Evolutionary conservation across 177 flowering plant species (phyloP).

Genomic region (Vitis hybrid): DNA sequence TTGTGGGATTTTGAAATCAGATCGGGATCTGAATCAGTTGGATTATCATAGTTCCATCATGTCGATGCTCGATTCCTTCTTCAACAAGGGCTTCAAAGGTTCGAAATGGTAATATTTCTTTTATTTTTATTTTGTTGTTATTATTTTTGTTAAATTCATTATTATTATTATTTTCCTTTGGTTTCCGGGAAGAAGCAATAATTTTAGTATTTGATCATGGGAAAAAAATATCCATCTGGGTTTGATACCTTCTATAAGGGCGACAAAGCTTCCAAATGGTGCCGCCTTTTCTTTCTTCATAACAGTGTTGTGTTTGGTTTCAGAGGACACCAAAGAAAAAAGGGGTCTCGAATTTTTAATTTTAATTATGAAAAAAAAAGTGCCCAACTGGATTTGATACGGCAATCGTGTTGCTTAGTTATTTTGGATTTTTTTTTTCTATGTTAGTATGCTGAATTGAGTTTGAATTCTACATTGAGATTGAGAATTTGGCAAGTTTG

Average conservation of each 20-base stretch:
- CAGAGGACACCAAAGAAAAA: no score
- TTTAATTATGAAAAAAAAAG: no score
- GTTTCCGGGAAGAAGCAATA: not conserved
- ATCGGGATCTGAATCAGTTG: not conserved
- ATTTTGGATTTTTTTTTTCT: not conserved
- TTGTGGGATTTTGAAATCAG: no score
- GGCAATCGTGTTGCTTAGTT: not conserved
- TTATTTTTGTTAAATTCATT: not conserved
- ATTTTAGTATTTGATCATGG: not conserved
- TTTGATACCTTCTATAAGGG: conserved; percentile 46
- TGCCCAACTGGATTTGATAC: not conserved
- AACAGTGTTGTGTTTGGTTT: no score
- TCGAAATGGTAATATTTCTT: conserved; percentile 34
- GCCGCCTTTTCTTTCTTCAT: not conserved
- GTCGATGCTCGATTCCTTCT: conserved; percentile 80
- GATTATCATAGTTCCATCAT: conserved; percentile 16
- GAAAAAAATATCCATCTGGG: not conserved
- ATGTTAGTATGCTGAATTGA: not conserved
- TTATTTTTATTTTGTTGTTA: not conserved
- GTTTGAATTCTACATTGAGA: not conserved
- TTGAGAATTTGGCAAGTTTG: not conserved
- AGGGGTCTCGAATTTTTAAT: no score
- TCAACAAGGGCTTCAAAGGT: conserved; percentile 63
- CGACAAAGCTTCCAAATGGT: conserved; percentile 49
- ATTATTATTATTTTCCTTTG: not conserved